Percentiles rank a stretch among this genome's conserved stretches.
phyloP scores from a whole-genome alignment of 2,329 filamentous ascomycete genomes.

The Colletotrichum agaves region DNA sequence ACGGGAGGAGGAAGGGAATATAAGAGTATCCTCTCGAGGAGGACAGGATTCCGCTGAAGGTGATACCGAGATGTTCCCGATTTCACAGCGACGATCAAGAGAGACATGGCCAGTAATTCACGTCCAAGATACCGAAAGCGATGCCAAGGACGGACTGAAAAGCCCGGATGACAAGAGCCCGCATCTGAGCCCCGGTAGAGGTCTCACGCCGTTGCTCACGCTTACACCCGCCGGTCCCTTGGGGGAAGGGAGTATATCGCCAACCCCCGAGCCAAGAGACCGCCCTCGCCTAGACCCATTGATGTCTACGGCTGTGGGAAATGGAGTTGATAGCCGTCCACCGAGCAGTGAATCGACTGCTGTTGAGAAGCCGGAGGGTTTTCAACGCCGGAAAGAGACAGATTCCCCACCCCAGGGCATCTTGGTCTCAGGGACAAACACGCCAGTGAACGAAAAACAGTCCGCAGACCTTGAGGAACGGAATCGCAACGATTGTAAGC shows the following conservation, averaged over 20 bases:
- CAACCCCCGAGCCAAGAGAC: background rate
- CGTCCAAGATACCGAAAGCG: background rate
- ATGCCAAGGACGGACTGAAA: background rate
- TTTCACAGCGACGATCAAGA: background rate
- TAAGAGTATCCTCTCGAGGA: background rate
- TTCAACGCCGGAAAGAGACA: background rate
- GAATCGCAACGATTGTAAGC: no score
- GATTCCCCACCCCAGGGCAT: background rate
- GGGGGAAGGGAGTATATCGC: background rate
- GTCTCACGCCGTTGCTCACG: conserved; percentile 8
- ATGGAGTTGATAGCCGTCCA: conserved; percentile 1
- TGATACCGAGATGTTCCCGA: background rate
- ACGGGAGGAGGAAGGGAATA: conserved; percentile 7
- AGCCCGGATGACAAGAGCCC: conserved; percentile 1
- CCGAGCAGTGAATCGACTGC: background rate
- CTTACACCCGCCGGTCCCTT: background rate
- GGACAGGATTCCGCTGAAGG: background rate
- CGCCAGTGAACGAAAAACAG: conserved; percentile 1
- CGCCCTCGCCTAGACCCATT: conserved; percentile 14
- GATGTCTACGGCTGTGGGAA: background rate
- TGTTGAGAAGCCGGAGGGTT: background rate
- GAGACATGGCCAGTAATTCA: conserved; percentile 6
- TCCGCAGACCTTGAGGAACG: conserved; percentile 17
- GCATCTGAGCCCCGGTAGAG: conserved; percentile 1
- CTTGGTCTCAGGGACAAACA: background rate